Base-by-base conservation (phyloP, 331 rosid species). In the Pyrus hybrid region DNA sequence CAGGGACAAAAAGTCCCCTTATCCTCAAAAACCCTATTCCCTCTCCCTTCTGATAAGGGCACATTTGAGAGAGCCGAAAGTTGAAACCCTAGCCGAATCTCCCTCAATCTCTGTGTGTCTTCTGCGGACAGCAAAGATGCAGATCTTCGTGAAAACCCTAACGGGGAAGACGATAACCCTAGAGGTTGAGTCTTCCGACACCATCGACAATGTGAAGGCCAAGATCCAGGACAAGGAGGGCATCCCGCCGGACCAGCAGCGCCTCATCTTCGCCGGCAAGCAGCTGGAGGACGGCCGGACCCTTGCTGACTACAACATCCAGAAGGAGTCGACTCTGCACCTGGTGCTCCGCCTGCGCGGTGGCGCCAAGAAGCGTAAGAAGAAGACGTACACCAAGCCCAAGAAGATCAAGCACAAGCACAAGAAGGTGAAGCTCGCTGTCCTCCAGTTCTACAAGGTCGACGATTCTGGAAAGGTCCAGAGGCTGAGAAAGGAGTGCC, bases 301-400 rank as follows among this genome's bases (percentile, higher is more conserved):
- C 54, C 83, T 83, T 9, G 83, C 80, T 9, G 83, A 82, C 41
- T 78, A 82, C 83, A 82, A 77, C 70, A 82, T 82, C 77, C 86
- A 78, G 80, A 82, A 82, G 77, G 86, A 82, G 29, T 82, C 83
- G 13, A 82, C 86, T 14, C 83, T 83, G 33, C 86, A 83, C 58
- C 83, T 83, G 0, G 81, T 83, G 7, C 86, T 83, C 26, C 86
- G 86, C 18, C 86, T 83, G 20, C 72, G 81, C 4, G 86, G 86
- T 2, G 86, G 86, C 9, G 81, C 83, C 60, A 83, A 83, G 78
- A 83, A 83, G 75, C 76, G 83, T 23, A 78, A 83, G 83, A 83
- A 83, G 86, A 83, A 83, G 86, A 83, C 86, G 7, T 83, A 83
- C 83, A 83, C 86, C 13, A 83, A 83, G 82, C 83, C 86, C 37